phyloP scores from a whole-genome alignment of 1,284 basidiomycete species.

The Trametes hirsuta region DNA sequence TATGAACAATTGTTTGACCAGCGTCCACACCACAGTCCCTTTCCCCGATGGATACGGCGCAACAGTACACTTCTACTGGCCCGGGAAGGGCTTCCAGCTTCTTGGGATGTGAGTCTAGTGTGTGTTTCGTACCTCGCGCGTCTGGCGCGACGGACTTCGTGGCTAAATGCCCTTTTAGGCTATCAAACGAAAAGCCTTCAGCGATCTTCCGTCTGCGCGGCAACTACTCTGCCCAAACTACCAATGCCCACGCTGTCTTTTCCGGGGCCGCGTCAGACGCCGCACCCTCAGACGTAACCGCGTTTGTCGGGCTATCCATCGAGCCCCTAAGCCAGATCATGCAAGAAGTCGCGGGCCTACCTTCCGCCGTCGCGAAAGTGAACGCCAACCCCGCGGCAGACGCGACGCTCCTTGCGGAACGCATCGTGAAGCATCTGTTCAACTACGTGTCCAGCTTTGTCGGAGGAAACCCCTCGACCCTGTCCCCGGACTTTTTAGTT shows the following conservation, averaged over 20 bases:
- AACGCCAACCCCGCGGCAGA: conserved; percentile 33
- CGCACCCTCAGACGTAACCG: conserved; percentile 54
- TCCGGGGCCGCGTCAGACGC: conserved; percentile 38
- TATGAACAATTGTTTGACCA: neutral
- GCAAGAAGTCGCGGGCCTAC: conserved; percentile 54
- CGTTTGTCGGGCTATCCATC: conserved; percentile 72
- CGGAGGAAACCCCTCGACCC: conserved; percentile 46
- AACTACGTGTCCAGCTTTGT: conserved; percentile 85
- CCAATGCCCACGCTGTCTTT: conserved; percentile 59
- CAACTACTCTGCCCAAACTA: conserved; percentile 54
- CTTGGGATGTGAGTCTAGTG: conserved; percentile 76
- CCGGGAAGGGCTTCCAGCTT: conserved; percentile 85
- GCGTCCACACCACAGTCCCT: conserved; percentile 50
- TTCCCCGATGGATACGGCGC: conserved; percentile 91
- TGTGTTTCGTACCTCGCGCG: neutral
- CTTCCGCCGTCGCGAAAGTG: conserved; percentile 36
- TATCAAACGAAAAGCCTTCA: conserved; percentile 91
- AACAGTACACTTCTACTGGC: conserved; percentile 90
- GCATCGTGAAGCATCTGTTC: conserved; percentile 77
- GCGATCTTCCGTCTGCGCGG: conserved; percentile 87
- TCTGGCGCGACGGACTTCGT: neutral
- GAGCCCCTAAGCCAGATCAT: conserved; percentile 67
- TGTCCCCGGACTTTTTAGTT: conserved; percentile 66
- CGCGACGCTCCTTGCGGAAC: conserved; percentile 56
- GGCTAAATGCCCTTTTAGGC: conserved; percentile 46